Conservation (phyloP, 73 alveolate species). For the Paramecium bursaria region DNA sequence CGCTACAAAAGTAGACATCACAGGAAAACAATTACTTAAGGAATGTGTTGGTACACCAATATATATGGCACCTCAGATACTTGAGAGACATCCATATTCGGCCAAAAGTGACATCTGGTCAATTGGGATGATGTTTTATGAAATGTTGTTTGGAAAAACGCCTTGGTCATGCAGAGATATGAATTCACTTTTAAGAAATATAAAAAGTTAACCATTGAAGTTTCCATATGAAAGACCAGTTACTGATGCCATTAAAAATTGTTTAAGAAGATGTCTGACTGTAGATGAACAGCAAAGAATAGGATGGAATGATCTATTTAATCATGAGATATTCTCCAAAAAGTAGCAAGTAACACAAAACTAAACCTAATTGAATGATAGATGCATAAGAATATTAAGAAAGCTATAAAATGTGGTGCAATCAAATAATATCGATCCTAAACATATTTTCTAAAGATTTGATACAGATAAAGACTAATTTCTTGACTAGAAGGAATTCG, state of each 20-base stretch:
- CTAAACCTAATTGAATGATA: background rate
- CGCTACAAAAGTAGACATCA: conserved; percentile 66
- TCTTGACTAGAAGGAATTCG: conserved; percentile 50
- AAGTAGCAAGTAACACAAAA: background rate
- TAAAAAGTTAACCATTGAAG: conserved; percentile 51
- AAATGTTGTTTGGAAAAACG: conserved; percentile 69
- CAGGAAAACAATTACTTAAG: conserved; percentile 32
- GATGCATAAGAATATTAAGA: conserved; percentile 37
- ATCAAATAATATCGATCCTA: conserved; percentile 41
- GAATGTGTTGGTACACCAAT: conserved; percentile 74
- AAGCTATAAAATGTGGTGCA: conserved; percentile 51
- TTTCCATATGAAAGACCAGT: conserved; percentile 70
- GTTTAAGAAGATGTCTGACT: conserved; percentile 34
- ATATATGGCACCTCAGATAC: conserved; percentile 64
- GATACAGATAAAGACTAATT: conserved; percentile 43
- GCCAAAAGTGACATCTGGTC: conserved; percentile 72
- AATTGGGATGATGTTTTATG: conserved; percentile 70
- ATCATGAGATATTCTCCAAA: conserved; percentile 26
- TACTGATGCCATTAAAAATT: conserved; percentile 32
- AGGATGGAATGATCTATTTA: conserved; percentile 64
- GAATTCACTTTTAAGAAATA: conserved; percentile 52
- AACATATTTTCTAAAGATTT: conserved; percentile 32
- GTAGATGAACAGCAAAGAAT: conserved; percentile 56
- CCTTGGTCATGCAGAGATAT: conserved; percentile 69
- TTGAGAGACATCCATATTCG: conserved; percentile 40